These are phyloP conservation scores for Termitomyces sp. DNA, from an alignment of 768 basidiomycete species.

Conservation along the genomic window DNA sequence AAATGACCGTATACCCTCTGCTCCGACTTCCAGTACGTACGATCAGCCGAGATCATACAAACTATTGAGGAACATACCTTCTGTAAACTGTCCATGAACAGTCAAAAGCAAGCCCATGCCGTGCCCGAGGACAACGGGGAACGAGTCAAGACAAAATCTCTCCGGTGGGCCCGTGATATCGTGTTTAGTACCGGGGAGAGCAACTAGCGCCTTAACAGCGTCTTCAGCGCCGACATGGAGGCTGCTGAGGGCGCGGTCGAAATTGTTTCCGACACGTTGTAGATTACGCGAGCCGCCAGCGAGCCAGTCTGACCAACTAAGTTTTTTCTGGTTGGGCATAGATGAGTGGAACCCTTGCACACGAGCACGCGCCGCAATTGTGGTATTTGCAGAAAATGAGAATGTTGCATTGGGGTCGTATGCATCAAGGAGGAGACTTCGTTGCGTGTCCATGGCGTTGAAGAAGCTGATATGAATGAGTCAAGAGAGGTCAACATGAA, in stretches of 20 bases:
- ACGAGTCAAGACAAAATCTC: conserved; percentile 86
- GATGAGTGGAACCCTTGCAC: conserved; percentile 63
- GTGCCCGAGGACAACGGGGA: conserved; percentile 64
- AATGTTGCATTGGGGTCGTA: conserved; percentile 90
- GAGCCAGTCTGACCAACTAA: conserved; percentile 78
- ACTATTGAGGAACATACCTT: conserved; percentile 48
- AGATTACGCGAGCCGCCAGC: conserved; percentile 73
- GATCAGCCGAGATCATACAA: conserved; percentile 4
- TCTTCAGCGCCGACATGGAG: conserved; percentile 71
- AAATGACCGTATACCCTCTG: conserved; percentile 85
- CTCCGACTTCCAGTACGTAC: conserved; percentile 22
- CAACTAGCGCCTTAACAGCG: conserved; percentile 53
- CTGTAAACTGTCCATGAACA: conserved; percentile 88
- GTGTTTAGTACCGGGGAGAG: conserved; percentile 77
- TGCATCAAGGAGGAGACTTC: conserved; percentile 59
- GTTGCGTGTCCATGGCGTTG: conserved; percentile 75
- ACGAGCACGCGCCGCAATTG: conserved; percentile 75
- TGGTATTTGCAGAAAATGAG: conserved; percentile 83
- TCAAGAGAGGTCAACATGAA: background rate
- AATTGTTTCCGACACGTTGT: conserved; percentile 55
- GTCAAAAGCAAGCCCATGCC: conserved; percentile 65
- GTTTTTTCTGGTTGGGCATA: conserved; percentile 79
- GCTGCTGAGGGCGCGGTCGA: conserved; percentile 59
- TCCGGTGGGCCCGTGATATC: conserved; percentile 74
- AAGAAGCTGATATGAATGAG: conserved; percentile 60